Percentiles rank a stretch among this genome's conserved stretches.
Conservation (phyloP, 257 asterid species). For the Handroanthus guayacan region DNA sequence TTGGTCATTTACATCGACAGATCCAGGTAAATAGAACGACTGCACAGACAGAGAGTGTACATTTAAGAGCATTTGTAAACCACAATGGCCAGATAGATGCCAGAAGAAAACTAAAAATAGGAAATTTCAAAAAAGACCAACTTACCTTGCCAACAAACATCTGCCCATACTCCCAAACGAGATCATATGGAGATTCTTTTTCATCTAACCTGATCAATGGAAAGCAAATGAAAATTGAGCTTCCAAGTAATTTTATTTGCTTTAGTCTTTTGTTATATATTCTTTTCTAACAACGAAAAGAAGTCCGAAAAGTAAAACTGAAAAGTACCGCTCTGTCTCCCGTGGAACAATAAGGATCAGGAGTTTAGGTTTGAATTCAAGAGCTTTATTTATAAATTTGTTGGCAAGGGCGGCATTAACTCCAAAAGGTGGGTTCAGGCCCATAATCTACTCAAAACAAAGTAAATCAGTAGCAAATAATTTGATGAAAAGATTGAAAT, state of each 20-base stretch:
- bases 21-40: slow-evolving; percentile 94
- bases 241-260: neutral
- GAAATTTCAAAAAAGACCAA: slow-evolving; percentile 10
- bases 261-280: neutral
- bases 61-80: slow-evolving; percentile 21
- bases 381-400: slow-evolving; percentile 80
- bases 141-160: slow-evolving; percentile 80
- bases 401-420: slow-evolving; percentile 77
- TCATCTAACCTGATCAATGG: slow-evolving; percentile 63
- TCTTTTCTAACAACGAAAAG: neutral
- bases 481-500: slow-evolving; percentile 25
- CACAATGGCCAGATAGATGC: neutral
- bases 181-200: slow-evolving; percentile 62
- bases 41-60: slow-evolving; percentile 42
- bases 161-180: slow-evolving; percentile 79
- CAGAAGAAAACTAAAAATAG: neutral
- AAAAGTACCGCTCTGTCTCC: slow-evolving; percentile 66
- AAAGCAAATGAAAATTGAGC: slow-evolving; percentile 15
- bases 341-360: slow-evolving; percentile 82
- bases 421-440: slow-evolving; percentile 97
- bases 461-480: slow-evolving; percentile 31
- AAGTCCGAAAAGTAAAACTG: neutral
- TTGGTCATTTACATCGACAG: slow-evolving; percentile 68
- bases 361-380: slow-evolving; percentile 87
- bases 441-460: slow-evolving; percentile 71